Percentiles rank a stretch among this genome's conserved stretches.
Conservation (phyloP, 352 stramenopile genomes). For the Globisporangium lucens region DNA sequence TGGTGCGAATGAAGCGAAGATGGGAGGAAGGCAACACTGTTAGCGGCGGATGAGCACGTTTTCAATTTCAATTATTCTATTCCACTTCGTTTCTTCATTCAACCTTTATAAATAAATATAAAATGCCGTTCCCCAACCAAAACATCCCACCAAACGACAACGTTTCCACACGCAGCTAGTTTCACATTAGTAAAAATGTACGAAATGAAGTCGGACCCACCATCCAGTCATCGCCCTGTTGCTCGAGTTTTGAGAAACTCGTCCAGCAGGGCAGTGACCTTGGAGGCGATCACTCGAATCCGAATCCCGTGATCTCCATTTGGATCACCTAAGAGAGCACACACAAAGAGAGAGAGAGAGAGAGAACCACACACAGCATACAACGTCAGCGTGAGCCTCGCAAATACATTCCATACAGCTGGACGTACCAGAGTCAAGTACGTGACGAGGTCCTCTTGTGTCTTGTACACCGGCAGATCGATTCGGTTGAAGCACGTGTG, state of each 20-base stretch:
- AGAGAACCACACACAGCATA: constrained; percentile 35
- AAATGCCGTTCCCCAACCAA: neutral
- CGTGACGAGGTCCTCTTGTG: constrained; percentile 82
- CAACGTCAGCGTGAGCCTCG: constrained; percentile 14
- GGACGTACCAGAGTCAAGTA: constrained; percentile 80
- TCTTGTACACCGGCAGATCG: constrained; percentile 77
- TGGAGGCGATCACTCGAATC: constrained; percentile 18
- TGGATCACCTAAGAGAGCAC: constrained; percentile 54
- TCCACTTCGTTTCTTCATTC: neutral
- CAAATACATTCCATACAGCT: neutral
- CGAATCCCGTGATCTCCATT: constrained; percentile 88
- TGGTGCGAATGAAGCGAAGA: neutral
- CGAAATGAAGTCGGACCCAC: neutral
- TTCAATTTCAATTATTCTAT: neutral
- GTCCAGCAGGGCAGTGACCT: neutral
- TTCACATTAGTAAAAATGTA: neutral
- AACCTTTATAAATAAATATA: constrained; percentile 6
- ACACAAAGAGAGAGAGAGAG: constrained; percentile 19
- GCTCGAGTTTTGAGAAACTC: neutral
- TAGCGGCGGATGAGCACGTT: neutral
- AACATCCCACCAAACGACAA: neutral
- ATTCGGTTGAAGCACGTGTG: constrained; percentile 90
- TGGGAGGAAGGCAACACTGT: neutral
- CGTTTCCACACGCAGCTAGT: neutral
- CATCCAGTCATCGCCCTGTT: neutral